Evolutionary conservation across 345 rosid species (phyloP).

Genomic region (Noccaea caerulescens): DNA sequence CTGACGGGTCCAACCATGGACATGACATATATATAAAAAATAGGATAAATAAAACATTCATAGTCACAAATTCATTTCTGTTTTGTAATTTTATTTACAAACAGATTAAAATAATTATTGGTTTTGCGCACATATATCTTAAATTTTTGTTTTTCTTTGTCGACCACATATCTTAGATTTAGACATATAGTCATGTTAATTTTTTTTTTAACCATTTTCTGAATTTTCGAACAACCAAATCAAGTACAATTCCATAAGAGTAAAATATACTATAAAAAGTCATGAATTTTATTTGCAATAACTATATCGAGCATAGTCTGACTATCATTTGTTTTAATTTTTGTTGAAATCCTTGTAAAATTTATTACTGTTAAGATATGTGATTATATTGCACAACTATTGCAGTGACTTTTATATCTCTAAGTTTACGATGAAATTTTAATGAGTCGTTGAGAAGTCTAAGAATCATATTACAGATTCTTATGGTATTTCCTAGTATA

Average conservation of each 20-base stretch:
- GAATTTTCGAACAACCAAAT: too few relatives aligned
- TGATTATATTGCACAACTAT: not conserved
- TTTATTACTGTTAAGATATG: not conserved
- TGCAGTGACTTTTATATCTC: slow-evolving; percentile 1
- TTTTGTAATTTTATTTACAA: not conserved
- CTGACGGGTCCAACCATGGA: slow-evolving; percentile 20
- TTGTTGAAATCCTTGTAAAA: not conserved
- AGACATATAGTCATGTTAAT: too few relatives aligned
- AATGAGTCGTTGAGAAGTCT: not conserved
- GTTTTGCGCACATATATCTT: not conserved
- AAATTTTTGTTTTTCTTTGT: not conserved
- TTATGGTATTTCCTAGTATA: not conserved
- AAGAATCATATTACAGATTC: not conserved
- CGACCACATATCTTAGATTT: too few relatives aligned
- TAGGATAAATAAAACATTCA: not conserved
- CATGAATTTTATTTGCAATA: not conserved
- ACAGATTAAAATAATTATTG: not conserved
- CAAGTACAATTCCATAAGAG: too few relatives aligned
- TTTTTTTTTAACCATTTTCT: too few relatives aligned
- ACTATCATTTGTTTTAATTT: not conserved
- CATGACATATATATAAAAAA: not conserved
- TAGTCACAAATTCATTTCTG: not conserved
- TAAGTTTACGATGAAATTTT: slow-evolving; percentile 13
- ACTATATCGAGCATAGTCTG: not conserved
- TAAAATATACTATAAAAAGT: not conserved